Base-by-base conservation (phyloP, 805 yeast genomes). In the Metschnikowia matae region DNA sequence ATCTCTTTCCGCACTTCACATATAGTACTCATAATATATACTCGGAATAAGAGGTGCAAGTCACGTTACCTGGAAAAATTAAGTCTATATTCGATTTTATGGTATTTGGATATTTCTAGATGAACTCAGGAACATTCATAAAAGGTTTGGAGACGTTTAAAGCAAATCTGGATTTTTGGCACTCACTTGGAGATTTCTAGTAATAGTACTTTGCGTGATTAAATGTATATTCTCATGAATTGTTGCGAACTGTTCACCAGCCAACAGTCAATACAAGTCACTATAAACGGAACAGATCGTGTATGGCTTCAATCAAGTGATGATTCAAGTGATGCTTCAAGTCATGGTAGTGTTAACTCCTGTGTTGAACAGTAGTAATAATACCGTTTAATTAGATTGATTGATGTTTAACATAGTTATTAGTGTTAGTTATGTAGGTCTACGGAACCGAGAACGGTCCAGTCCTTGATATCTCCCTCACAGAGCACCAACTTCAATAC, bases 381-480 rank as follows among this genome's bases (percentile, higher is more conserved):
- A 10, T 26, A 8, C 29, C 10, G 29, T 8, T 26, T 26, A 8
- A 8, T 11, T 8, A 26, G 29, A 26, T 8, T 8, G 4, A 26
- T 26, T 26, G 10, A 26, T 26, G 29, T 26, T 26, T 26, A 26
- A 26, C 11, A 26, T 8, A 11, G 29, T 26, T 10, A 8, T 26
- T 26, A 26, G 11, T 26, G 29, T 26, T 34, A 53, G 39, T 42
- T 48, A 52, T 73, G 75, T 40, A 74, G 58, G 53, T 72, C 77
- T 6, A 74, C 78, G 39, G 73, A 71, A 2, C 89, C 92, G 52
- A 86, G 68, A 1, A 77, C 77, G 38, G 76, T 70, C 95, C 95
- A 87, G 49, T 83, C 79, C 42, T 73, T 78, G 5, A 83, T 83
- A 4, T 85, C 87, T 0, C 92, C 92, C 57, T 81, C 85, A 60